phyloP scores from a whole-genome alignment of 495 filamentous ascomycete genomes.

The Neurospora cerealis region DNA sequence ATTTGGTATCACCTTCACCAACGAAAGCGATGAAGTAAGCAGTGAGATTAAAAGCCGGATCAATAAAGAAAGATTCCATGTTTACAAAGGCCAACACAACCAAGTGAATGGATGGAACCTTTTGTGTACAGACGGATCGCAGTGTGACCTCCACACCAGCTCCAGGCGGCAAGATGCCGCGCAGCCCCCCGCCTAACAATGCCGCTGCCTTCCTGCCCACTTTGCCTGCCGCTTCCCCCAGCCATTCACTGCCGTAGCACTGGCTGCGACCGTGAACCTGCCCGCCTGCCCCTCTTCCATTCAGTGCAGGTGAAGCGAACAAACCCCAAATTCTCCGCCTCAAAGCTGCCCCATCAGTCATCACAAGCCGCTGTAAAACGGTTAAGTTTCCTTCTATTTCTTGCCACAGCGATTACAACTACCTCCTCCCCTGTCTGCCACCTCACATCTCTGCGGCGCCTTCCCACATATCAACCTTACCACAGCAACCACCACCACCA shows the following conservation, averaged over 20 bases:
- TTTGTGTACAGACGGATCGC: not conserved
- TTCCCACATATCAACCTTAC: not conserved
- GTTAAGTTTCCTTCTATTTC: not conserved
- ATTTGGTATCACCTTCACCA: not conserved
- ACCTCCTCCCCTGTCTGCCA: not conserved
- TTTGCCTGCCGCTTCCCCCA: not conserved
- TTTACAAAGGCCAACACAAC: not conserved
- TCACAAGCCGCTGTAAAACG: not conserved
- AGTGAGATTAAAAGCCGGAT: not conserved
- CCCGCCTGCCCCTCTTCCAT: not conserved
- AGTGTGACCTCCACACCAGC: not conserved
- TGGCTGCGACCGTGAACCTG: not conserved
- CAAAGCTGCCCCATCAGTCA: not conserved
- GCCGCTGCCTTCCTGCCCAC: not conserved
- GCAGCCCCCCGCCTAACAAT: not conserved
- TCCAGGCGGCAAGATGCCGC: not conserved
- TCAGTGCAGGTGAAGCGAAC: not conserved
- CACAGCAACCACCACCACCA: conserved; percentile 7
- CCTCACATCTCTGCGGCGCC: not conserved
- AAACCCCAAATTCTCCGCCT: conserved; percentile 9
- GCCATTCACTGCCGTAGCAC: not conserved
- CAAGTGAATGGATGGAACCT: not conserved
- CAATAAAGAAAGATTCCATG: not conserved
- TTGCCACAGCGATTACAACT: not conserved
- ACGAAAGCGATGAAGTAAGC: not conserved